A percentile compares a stretch with the other conserved stretches of the same genome.
Evolutionary conservation across 108 stramenopile genomes (phyloP).

Genomic region (Skeletonema potamos): DNA sequence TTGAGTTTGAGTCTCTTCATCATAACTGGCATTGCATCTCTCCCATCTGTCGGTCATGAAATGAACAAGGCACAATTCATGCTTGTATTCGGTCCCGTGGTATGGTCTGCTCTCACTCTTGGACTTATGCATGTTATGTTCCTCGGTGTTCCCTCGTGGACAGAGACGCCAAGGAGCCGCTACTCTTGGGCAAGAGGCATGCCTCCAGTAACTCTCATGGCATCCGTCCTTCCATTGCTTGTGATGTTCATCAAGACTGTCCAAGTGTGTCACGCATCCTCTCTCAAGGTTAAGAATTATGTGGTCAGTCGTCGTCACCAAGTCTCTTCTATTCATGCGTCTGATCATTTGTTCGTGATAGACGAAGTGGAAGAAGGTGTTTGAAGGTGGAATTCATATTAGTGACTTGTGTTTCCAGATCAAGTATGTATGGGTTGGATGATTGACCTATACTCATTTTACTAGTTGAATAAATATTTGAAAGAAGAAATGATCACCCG

Average conservation of each 20-base stretch:
- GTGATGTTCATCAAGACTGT: conserved; percentile 21
- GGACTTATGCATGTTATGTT: conserved; percentile 25
- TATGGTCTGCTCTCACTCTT: conserved; percentile 21
- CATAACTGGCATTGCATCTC: conserved; percentile 22
- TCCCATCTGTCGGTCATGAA: conserved; percentile 20
- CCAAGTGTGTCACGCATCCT: background rate
- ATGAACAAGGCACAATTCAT: conserved; percentile 27
- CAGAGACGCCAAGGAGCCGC: background rate
- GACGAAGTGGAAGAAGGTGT: background rate
- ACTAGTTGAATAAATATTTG: background rate
- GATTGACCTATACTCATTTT: background rate
- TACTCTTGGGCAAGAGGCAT: conserved; percentile 29
- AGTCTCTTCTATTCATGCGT: conserved; percentile 6
- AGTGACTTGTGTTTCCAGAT: background rate
- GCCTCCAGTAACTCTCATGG: conserved; percentile 34
- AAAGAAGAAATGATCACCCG: background rate
- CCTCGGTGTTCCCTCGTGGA: conserved; percentile 19
- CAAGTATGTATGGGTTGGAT: background rate
- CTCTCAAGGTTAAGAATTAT: background rate
- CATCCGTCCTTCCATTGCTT: conserved; percentile 15
- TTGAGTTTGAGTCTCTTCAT: conserved; percentile 7
- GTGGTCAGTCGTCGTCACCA: background rate
- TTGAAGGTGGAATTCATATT: background rate
- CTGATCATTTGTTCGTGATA: background rate
- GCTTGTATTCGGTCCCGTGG: conserved; percentile 26